Evolutionary conservation across 148 eudicot genomes (phyloP), one percentile per base, ranked within the genome.

Genomic region (Gaultheria prostrata): DNA sequence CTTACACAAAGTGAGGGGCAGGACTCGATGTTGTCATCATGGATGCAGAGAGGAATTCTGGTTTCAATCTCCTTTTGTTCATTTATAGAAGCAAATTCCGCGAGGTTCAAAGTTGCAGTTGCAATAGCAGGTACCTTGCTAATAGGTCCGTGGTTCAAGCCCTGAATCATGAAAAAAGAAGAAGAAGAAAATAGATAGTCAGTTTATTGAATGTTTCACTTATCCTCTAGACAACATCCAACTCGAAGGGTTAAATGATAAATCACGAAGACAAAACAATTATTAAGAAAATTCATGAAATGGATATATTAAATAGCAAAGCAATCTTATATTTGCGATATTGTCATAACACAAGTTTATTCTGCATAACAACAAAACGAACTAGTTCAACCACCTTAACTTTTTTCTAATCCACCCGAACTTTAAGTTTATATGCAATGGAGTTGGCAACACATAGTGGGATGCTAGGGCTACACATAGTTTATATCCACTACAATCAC

Each of bases 1-100:
- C 96, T 88, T 89, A 93, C 96, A 88, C 49, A 71, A 76, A 93
- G 92, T 51, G 89, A 85, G 61, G 90, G 90, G 65, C 75, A 77
- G 83, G 86, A 84, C 17, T 87, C 82, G 61, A 81, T 85, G 83
- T 83, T 43, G 28, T 65, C 32, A 45, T 77, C 81, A 35, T 76
- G 83, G 56, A 89, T 51, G 8, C 86, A 59, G 46, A 93, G 85
- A 79, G 94, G 94, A 85, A 92, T 85, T 59, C 71, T 83, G 63
- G 92, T 77, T 78, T 83, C 88, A 43, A 85, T 28, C 63, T 91
- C 88, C 21, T 85, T 87, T 49, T 82, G 86, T 81, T 91, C 91
- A 72, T 86, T 86, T 32, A 54, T 6, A 70, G 92, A 89, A 56
- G 82, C 92, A 84, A 86, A 92, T 12, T 92, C 93, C 6, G 92